phyloP scores from a whole-genome alignment of 139 green algal species.

The Chlorella sp. region DNA sequence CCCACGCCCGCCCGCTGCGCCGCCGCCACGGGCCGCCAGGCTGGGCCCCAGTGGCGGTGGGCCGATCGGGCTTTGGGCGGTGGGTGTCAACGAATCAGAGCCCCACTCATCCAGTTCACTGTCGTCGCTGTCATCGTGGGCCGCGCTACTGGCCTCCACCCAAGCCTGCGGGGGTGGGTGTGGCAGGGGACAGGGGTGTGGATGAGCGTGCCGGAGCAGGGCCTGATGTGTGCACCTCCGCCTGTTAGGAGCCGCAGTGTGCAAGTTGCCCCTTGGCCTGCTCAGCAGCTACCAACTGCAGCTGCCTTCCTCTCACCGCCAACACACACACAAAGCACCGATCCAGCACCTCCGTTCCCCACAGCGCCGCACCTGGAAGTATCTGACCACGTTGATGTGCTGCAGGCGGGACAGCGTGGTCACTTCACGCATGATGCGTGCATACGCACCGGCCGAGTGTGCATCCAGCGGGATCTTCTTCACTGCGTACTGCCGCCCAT shows the following conservation, averaged over 20 bases:
- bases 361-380: constrained; percentile 75
- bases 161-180: neutral
- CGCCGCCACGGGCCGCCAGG: neutral
- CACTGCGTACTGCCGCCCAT: constrained; percentile 87
- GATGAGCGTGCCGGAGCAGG: too few relatives aligned
- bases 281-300: too few relatives aligned
- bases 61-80: neutral
- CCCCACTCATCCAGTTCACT: constrained; percentile 28
- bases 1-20: neutral
- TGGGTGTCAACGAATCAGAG: neutral
- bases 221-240: too few relatives aligned
- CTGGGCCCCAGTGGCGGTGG: neutral
- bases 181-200: too few relatives aligned
- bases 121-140: neutral
- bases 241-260: too few relatives aligned
- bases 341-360: neutral
- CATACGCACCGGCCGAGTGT: constrained; percentile 37
- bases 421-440: constrained; percentile 90
- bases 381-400: constrained; percentile 92
- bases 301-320: neutral
- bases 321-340: too few relatives aligned
- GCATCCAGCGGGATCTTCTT: constrained; percentile 89
- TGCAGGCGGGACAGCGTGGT: constrained; percentile 90
- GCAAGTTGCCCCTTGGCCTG: too few relatives aligned
- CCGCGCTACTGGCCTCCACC: constrained; percentile 10